Conservation (phyloP, 2,329 filamentous ascomycete genomes). For the Fusarium succisae region DNA sequence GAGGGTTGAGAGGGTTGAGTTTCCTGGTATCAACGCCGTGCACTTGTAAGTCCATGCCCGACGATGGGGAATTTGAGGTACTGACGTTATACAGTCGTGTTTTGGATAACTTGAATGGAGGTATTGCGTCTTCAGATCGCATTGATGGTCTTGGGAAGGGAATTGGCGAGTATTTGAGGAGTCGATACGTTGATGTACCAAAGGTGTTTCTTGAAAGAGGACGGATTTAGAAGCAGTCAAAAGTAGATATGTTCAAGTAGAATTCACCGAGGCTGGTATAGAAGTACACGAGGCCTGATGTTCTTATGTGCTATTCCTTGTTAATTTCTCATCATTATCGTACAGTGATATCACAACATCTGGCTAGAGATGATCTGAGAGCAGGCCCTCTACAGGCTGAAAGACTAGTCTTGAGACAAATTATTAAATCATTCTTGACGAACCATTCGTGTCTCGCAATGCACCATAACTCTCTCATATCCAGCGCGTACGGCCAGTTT, state of each 20-base stretch:
- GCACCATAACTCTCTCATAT: neutral
- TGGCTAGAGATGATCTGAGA: rapidly evolving
- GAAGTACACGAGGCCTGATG: rapidly evolving
- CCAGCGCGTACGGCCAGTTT: neutral
- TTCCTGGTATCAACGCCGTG: constrained; percentile 48
- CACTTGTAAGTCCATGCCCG: constrained; percentile 34
- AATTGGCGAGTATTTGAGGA: constrained; percentile 55
- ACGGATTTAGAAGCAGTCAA: constrained; percentile 19
- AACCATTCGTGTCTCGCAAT: rapidly evolving
- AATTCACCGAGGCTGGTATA: rapidly evolving
- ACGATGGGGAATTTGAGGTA: neutral
- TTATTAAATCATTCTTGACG: rapidly evolving
- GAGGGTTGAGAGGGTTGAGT: constrained; percentile 56
- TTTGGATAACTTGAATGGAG: constrained; percentile 57
- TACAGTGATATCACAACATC: neutral
- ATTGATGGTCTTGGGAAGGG: constrained; percentile 60
- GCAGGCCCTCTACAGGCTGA: rapidly evolving
- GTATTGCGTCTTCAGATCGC: constrained; percentile 53
- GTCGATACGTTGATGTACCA: constrained; percentile 56
- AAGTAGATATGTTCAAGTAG: rapidly evolving
- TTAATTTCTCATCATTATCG: neutral
- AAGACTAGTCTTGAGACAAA: neutral
- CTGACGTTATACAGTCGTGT: constrained; percentile 42
- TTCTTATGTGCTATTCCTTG: neutral
- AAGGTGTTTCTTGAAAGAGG: constrained; percentile 54